A percentile compares a stretch with the other conserved stretches of the same genome.
These are phyloP conservation scores for carrot (Daucus carota) DNA, from an alignment of 129 eudicot genomes.

Conservation along the genomic window DNA sequence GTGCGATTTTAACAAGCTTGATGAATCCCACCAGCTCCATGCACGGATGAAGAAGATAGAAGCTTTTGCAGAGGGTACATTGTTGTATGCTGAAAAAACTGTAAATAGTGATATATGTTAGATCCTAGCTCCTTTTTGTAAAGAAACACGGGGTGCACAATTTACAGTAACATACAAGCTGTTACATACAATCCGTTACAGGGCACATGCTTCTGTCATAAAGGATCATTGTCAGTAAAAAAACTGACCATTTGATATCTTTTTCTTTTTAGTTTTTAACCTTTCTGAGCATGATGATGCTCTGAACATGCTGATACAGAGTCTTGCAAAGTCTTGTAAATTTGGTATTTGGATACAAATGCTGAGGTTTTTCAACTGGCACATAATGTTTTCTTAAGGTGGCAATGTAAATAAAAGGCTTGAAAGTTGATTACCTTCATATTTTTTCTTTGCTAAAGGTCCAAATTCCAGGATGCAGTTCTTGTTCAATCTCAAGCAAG, in stretches of 20 bases:
- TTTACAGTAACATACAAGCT: not conserved
- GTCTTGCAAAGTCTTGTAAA: too few species aligned
- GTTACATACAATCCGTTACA: not conserved
- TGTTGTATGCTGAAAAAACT: conserved; percentile 30
- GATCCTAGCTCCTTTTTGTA: conserved; percentile 34
- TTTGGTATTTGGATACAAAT: too few species aligned
- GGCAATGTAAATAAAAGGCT: not conserved
- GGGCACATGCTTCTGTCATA: not conserved
- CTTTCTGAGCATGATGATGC: not conserved
- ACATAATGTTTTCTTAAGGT: not conserved
- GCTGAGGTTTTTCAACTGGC: not conserved
- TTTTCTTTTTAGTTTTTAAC: not conserved
- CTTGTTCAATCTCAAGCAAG: not conserved
- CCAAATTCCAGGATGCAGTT: not conserved
- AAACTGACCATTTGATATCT: not conserved
- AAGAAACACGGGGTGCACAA: conserved; percentile 14
- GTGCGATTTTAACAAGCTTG: conserved; percentile 12
- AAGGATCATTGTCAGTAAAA: not conserved
- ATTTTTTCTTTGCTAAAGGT: not conserved
- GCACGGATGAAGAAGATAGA: conserved; percentile 9
- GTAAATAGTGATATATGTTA: conserved; percentile 42
- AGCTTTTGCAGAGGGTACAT: conserved; percentile 16
- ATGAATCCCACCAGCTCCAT: not conserved
- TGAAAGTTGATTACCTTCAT: too few species aligned
- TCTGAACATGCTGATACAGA: not conserved